phyloP scores from a whole-genome alignment of 129 eudicot genomes.

The Sambucus nigra region DNA sequence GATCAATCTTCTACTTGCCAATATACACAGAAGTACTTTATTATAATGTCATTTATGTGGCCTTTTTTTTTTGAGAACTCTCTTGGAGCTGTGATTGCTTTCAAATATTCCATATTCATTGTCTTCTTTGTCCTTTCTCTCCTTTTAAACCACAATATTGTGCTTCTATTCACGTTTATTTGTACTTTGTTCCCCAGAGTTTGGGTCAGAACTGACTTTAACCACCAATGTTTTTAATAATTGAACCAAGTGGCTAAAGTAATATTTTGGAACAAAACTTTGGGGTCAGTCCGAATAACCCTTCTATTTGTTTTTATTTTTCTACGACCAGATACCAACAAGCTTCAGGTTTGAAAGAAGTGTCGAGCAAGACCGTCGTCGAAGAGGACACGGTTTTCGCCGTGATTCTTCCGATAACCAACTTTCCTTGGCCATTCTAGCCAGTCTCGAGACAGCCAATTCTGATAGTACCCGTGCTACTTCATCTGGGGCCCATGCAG shows the following conservation, averaged over 20 bases:
- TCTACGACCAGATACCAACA: conserved; percentile 15
- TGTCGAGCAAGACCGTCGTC: conserved; percentile 16
- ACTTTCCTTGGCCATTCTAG: conserved; percentile 15
- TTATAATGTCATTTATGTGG: neutral
- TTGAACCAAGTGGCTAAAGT: no score
- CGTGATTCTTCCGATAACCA: conserved; percentile 8
- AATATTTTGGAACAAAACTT: no score
- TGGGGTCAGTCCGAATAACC: no score
- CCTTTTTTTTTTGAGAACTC: neutral
- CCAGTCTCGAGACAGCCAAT: conserved; percentile 17
- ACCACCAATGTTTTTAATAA: no score
- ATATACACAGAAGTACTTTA: neutral
- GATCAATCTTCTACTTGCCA: neutral
- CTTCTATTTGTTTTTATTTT: no score
- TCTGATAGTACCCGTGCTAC: conserved; percentile 8
- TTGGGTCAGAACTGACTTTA: no score
- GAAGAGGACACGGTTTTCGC: conserved; percentile 9
- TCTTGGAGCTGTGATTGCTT: neutral
- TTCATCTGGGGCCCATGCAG: conserved; percentile 3
- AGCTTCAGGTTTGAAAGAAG: conserved; percentile 17
- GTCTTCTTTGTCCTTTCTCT: neutral
- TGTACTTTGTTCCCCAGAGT: no score
- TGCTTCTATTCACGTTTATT: neutral
- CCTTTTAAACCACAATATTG: neutral
- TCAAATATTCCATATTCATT: no score